phyloP scores from a whole-genome alignment of 2,329 filamentous ascomycete species.

The Clonostachys rosea region DNA sequence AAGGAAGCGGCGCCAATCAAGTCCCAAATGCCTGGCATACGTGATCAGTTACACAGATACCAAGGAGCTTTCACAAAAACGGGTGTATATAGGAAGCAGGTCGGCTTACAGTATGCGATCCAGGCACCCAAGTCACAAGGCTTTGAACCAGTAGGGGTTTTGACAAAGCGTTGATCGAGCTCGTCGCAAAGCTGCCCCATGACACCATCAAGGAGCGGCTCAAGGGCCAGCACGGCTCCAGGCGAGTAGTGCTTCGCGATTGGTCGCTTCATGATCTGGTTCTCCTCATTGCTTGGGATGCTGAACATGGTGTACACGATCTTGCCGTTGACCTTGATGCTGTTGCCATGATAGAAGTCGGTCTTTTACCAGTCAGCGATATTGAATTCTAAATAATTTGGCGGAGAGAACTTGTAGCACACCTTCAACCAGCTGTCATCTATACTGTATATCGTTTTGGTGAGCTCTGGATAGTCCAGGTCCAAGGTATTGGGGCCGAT shows the following conservation, averaged over 20 bases:
- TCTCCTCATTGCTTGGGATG: constrained; percentile 19
- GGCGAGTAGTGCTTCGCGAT: constrained; percentile 27
- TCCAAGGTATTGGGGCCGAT: constrained; percentile 19
- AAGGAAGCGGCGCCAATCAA: neutral
- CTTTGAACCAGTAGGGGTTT: neutral
- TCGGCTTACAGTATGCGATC: constrained; percentile 13
- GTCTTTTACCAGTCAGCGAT: constrained; percentile 13
- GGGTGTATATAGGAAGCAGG: too few species aligned
- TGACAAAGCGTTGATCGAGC: constrained; percentile 20
- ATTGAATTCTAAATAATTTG: neutral
- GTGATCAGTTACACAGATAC: too few species aligned
- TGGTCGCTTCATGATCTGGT: constrained; percentile 27
- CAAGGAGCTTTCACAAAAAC: too few species aligned
- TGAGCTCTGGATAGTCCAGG: constrained; percentile 15
- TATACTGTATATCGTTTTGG: constrained; percentile 18
- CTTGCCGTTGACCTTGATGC: constrained; percentile 22
- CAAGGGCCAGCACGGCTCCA: constrained; percentile 15
- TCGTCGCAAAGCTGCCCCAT: constrained; percentile 17
- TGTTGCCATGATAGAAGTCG: constrained; percentile 28
- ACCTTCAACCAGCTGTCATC: constrained; percentile 14
- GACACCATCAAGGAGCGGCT: constrained; percentile 21
- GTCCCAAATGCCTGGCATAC: neutral
- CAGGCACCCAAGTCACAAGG: constrained; percentile 13
- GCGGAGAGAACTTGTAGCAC: neutral
- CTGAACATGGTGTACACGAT: constrained; percentile 31